Evolutionary conservation across 2,329 filamentous ascomycete genomes (phyloP), one percentile per base, ranked within the genome.

Genomic region (Neocucurbitaria cava): DNA sequence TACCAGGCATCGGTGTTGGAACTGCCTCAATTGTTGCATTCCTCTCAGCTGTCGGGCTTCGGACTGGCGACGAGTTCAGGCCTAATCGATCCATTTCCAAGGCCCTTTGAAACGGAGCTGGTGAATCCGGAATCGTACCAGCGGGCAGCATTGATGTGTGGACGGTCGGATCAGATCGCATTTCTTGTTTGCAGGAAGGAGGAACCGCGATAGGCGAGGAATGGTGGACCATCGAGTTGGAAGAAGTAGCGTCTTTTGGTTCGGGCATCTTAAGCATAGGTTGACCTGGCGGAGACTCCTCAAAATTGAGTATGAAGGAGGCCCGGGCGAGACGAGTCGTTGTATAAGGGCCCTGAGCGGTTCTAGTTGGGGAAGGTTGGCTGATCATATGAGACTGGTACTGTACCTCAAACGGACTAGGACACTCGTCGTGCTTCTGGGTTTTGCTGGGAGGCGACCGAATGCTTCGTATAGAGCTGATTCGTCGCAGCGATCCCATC

Each of bases 181-280:
- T 38, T 26, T 41, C 26, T 46, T 62, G 47, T 24, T 60, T 56
- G 10, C 45, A 40, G 17, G 59, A 46, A 13, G 40, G 38, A n/a
- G 68, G 70, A 30, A 73, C 62, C 30, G 62, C 47, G n/a, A 73
- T 56, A 5, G 71, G 70, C 8, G 69, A 72, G 20, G 71, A 72
- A 42, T 58, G 68, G 21, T 62, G 58, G 2, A 71, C 59, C 6
- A 57, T 31, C n/a, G 56, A 8, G 33, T 56, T 66, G n/a, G 65
- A 66, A 20, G 53, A 49, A 10, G 40, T 35, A 2, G 65, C 62
- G 8, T 39, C 28, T 33, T 45, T 59, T 40, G 57, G 54, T 11
- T 42, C 49, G 3, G 33, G n/a, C 21, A 60, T 39, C 24, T 69
- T 65, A 42, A 74, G 69, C 48, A 72, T 65, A 2, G 64, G 66